Percentiles rank a stretch among this genome's conserved stretches.
Evolutionary conservation across 164 flowering plant genomes (phyloP).

Genomic region (Malania oleifera): DNA sequence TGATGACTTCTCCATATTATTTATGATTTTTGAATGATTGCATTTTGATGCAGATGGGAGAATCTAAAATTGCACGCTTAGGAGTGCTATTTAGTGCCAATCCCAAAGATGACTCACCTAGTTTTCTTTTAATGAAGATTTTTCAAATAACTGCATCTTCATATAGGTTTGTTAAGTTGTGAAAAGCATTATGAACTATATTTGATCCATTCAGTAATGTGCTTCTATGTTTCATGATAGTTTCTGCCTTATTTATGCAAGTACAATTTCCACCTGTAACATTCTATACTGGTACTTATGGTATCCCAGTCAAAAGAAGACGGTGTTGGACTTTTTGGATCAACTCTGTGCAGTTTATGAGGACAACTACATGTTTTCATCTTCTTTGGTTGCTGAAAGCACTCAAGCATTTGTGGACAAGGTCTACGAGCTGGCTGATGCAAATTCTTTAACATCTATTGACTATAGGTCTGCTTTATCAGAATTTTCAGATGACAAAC

Average conservation of each 20-base stretch:
- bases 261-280: neutral
- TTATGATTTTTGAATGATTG: slow-evolving; percentile 10
- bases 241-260: neutral
- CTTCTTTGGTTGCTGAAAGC: slow-evolving; percentile 35
- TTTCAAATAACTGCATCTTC: slow-evolving; percentile 58
- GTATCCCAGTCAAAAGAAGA: slow-evolving; percentile 57
- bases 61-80: slow-evolving; percentile 64
- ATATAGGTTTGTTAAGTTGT: slow-evolving; percentile 50
- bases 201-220: too few species aligned
- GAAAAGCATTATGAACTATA: slow-evolving; percentile 4
- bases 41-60: slow-evolving; percentile 50
- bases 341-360: slow-evolving; percentile 66
- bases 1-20: neutral
- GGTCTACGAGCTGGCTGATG: slow-evolving; percentile 65
- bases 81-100: slow-evolving; percentile 59
- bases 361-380: slow-evolving; percentile 33
- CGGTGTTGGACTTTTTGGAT: slow-evolving; percentile 69
- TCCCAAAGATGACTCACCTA: slow-evolving; percentile 28
- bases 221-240: too few species aligned
- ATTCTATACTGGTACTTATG: slow-evolving; percentile 12
- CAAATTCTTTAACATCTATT: slow-evolving; percentile 51
- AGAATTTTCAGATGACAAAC: slow-evolving; percentile 34
- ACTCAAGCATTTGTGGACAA: slow-evolving; percentile 45
- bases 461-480: slow-evolving; percentile 41
- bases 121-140: slow-evolving; percentile 49